These are phyloP conservation scores for Dendrobium catenatum DNA, from an alignment of 106 monocot species.

Conservation along the genomic window DNA sequence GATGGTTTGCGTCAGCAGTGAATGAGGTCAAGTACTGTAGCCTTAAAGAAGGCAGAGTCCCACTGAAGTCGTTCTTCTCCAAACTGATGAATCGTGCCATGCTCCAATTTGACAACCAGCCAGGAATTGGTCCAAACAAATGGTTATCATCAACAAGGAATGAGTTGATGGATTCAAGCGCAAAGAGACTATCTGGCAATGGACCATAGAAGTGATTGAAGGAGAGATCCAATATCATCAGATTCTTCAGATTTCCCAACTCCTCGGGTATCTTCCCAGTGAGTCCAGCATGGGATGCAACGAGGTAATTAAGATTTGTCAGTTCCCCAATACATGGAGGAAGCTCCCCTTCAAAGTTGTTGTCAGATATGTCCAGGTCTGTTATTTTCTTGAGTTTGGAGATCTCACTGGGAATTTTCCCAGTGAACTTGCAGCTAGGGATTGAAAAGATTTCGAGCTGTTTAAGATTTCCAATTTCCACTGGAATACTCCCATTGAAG, in stretches of 20 bases:
- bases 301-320: slow-evolving; percentile 42
- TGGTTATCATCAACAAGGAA: slow-evolving; percentile 77
- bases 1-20: slow-evolving; percentile 73
- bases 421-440: slow-evolving; percentile 56
- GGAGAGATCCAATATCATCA: slow-evolving; percentile 63
- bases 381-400: slow-evolving; percentile 45
- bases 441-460: slow-evolving; percentile 44
- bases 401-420: slow-evolving; percentile 56
- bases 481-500: slow-evolving; percentile 67
- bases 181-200: slow-evolving; percentile 49
- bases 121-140: slow-evolving; percentile 59
- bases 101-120: slow-evolving; percentile 75
- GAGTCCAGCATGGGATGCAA: slow-evolving; percentile 65
- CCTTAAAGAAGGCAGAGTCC: slow-evolving; percentile 50
- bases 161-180: slow-evolving; percentile 38
- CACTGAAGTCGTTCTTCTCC: slow-evolving; percentile 61
- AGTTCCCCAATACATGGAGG: slow-evolving; percentile 61
- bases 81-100: slow-evolving; percentile 36
- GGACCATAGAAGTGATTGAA: slow-evolving; percentile 78
- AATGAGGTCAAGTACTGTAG: slow-evolving; percentile 45
- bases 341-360: slow-evolving; percentile 57
- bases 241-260: slow-evolving; percentile 54
- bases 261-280: slow-evolving; percentile 53
- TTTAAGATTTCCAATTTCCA: slow-evolving; percentile 62
- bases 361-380: slow-evolving; percentile 70